These are phyloP conservation scores for Lineolata rhizophorae DNA, from an alignment of 495 filamentous ascomycete species.

Conservation along the genomic window DNA sequence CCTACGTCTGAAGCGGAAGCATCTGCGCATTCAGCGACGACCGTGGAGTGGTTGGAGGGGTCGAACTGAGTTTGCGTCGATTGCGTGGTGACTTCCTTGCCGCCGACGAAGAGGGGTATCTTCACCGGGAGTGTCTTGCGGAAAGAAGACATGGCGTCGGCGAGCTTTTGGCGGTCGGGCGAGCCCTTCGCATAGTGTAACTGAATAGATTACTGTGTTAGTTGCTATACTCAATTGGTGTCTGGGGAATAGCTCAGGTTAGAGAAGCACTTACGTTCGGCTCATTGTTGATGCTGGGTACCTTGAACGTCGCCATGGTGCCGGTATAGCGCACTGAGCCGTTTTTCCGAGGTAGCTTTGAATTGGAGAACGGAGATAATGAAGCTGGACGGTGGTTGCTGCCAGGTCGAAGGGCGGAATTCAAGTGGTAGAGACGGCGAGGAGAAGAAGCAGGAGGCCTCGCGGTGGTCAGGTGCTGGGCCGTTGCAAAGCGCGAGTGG, in stretches of 20 bases:
- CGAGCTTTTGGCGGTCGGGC: slow-evolving; percentile 48
- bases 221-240: too few species aligned
- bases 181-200: slow-evolving; percentile 75
- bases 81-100: slow-evolving; percentile 37
- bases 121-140: slow-evolving; percentile 38
- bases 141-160: slow-evolving; percentile 39
- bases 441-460: too few species aligned
- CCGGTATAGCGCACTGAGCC: too few species aligned
- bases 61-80: slow-evolving; percentile 39
- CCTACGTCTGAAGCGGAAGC: slow-evolving; percentile 45
- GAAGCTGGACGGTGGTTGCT: too few species aligned
- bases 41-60: slow-evolving; percentile 48
- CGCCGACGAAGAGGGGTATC: slow-evolving; percentile 59
- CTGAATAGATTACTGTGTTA: slow-evolving; percentile 20
- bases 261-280: slow-evolving; percentile 48
- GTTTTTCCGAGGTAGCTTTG: too few species aligned
- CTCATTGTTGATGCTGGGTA: slow-evolving; percentile 75
- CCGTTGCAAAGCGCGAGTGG: too few species aligned
- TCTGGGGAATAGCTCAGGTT: neutral
- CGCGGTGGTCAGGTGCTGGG: too few species aligned
- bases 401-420: too few species aligned
- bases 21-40: slow-evolving; percentile 57
- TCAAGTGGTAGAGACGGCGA: too few species aligned
- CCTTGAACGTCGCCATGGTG: slow-evolving; percentile 57
- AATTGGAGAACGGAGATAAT: too few species aligned